phyloP scores from a whole-genome alignment of 371 early-diverging fungal genomes.

The Lichtheimia ornata region DNA sequence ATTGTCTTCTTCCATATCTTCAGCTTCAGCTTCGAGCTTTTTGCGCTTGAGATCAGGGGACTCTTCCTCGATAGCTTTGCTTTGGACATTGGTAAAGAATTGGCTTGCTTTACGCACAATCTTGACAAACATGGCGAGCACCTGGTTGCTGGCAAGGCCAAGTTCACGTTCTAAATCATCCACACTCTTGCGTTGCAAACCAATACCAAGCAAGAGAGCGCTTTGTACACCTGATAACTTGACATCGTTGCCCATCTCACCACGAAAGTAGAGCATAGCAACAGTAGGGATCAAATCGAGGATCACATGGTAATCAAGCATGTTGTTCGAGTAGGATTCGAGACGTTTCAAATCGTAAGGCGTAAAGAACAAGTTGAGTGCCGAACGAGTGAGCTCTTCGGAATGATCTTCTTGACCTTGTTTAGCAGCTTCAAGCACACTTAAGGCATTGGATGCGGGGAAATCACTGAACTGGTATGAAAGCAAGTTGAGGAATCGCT shows the following conservation, averaged over 20 bases:
- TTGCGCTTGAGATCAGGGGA: slow-evolving; percentile 26
- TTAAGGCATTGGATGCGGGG: slow-evolving; percentile 77
- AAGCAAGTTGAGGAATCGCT: slow-evolving; percentile 83
- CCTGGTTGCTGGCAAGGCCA: slow-evolving; percentile 79
- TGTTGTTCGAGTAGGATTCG: slow-evolving; percentile 90
- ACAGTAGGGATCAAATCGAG: slow-evolving; percentile 89
- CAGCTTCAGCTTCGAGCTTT: slow-evolving; percentile 19
- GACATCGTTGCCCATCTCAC: slow-evolving; percentile 56
- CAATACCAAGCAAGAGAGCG: slow-evolving; percentile 84
- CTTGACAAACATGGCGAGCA: slow-evolving; percentile 94
- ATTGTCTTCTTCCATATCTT: slow-evolving; percentile 24
- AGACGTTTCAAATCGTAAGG: slow-evolving; percentile 94
- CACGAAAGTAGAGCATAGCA: slow-evolving; percentile 77
- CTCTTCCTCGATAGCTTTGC: slow-evolving; percentile 38
- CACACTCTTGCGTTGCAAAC: slow-evolving; percentile 89
- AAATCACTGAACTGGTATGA: slow-evolving; percentile 90
- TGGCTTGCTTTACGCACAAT: slow-evolving; percentile 77
- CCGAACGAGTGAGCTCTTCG: slow-evolving; percentile 45
- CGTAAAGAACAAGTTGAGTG: slow-evolving; percentile 67
- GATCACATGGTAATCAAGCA: slow-evolving; percentile 96
- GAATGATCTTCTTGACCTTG: slow-evolving; percentile 35
- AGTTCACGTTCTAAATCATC: slow-evolving; percentile 87
- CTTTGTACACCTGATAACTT: slow-evolving; percentile 87
- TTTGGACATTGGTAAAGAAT: slow-evolving; percentile 63
- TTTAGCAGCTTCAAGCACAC: slow-evolving; percentile 77